phyloP scores from a whole-genome alignment of 257 asterid species.

The Nicotiana tomentosiformis region DNA sequence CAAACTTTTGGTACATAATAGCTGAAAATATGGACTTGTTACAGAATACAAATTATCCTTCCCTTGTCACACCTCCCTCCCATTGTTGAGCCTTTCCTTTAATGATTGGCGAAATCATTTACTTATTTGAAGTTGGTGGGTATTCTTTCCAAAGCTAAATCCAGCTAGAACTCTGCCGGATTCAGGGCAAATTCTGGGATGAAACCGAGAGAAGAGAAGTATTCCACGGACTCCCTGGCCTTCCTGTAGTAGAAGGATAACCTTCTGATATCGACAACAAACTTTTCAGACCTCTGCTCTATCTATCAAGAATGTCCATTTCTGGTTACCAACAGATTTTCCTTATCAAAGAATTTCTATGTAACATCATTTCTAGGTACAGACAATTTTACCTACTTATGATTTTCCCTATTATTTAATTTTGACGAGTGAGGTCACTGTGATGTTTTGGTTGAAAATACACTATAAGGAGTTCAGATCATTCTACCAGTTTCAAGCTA shows the following conservation, averaged over 20 bases:
- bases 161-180: slow-evolving; percentile 33
- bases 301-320: neutral
- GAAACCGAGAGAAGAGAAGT: slow-evolving; percentile 26
- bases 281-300: neutral
- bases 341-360: neutral
- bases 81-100: neutral
- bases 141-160: slow-evolving; percentile 17
- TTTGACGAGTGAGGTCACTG: neutral
- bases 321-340: neutral
- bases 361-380: neutral
- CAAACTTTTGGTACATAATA: neutral
- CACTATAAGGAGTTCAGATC: neutral
- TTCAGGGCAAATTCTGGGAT: slow-evolving; percentile 21
- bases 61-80: neutral
- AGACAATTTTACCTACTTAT: neutral
- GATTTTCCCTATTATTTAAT: neutral
- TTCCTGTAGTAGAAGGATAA: slow-evolving; percentile 27
- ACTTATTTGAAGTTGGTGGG: neutral
- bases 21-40: neutral
- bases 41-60: neutral
- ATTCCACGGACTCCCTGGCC: slow-evolving; percentile 21
- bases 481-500: neutral
- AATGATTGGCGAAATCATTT: neutral
- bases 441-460: neutral
- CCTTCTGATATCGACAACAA: slow-evolving; percentile 26